Base-by-base conservation (phyloP, 495 filamentous ascomycete species). In the Penicillium argentinense region DNA sequence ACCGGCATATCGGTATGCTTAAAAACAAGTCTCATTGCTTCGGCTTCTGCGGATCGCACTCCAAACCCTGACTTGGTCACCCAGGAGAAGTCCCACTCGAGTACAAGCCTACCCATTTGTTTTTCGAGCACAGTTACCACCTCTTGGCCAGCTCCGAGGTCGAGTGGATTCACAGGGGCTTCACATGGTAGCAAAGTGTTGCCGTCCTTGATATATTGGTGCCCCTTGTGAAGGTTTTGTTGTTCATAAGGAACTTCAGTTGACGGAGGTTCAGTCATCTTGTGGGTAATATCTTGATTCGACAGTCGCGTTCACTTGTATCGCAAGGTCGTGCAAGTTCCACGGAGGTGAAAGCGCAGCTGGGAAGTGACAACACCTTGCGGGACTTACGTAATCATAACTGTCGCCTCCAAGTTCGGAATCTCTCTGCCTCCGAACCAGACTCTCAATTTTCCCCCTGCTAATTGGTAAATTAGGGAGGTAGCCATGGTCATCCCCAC, bases 21-120 rank as follows among this genome's bases (percentile, higher is more conserved):
- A 27, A 29, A 59, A 13, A 63, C 50, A 40, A 69, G 59, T 32
- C 30, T 52, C 63, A 65, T 65, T 19, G 61, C 53, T 56, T 62
- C 61, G 19, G 56, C 63, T 46, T 68, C 65, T 23, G 60, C 24
- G 37, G 55, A 26, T 29, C 28, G 45, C 22, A 64, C 55, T 9
- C 41, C 51, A 38, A 33, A 23, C 24, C 59, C 59, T 9, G 51
- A 53, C 34, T 65, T 63, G 12, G 30, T 47, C 29, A 62, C 45
- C 26, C 30, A 51, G 29, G 60, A 62, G 17, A 42, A 42, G 49
- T 59, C 60, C 48, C 48, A 39, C 22, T 59, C 49, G 36, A 64
- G 49, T 25, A 62, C 46, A 34, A 49, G 23, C 29, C 46, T 49
- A 24, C 39, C 57, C 22, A 49, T 51, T 29, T 51, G 53, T 47